Base-by-base conservation (phyloP, 495 filamentous ascomycete species). In the Penicillium herquei region DNA sequence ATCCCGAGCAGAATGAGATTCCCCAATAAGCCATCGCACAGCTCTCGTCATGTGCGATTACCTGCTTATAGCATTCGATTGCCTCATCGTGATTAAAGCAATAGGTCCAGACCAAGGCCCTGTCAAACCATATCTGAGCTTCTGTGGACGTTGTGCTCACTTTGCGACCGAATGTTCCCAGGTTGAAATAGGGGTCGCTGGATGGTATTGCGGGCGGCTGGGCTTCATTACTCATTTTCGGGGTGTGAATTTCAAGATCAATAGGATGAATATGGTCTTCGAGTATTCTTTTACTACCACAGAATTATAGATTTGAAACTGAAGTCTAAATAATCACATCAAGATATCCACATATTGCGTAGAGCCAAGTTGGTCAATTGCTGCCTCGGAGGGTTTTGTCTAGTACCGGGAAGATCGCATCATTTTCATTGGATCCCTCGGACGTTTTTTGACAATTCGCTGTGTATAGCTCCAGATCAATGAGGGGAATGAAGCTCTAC, bases 11-110 rank as follows among this genome's bases (percentile, higher is more conserved):
- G 58, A 82, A 88, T 0, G 87, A 84, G 2, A 87, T 65, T 0
- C 87, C 87, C 87, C 87, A 90, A 52, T 86, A 81, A 10, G 83
- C 85, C 69, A 89, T 82, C 5, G 80, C 78, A 58, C 82, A 87
- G 4, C 61, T 53, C 0, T 69, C 62, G 56, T 90, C 86, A 32
- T 70, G 45, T 0, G 70, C 61, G 46, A 84, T 79, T 14, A 81
- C 83, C 4, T 77, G 73, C 51, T 83, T 73, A 54, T 87, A 88
- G 66, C 85, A 88, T 48, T 62, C 67, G 8, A 65, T 75, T 5
- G 83, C 73, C 58, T 87, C 85, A 50, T 84, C 82, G 55, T 87
- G 84, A 64, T 88, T 86, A 71, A 88, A 88, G 37, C 66, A 81
- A 58, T 83, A 88, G 31, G 68, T 74, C 85, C 85, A 88, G 35